These are phyloP conservation scores for Paraphoma sp. DNA, from an alignment of 2,329 filamentous ascomycete genomes.

Conservation along the genomic window DNA sequence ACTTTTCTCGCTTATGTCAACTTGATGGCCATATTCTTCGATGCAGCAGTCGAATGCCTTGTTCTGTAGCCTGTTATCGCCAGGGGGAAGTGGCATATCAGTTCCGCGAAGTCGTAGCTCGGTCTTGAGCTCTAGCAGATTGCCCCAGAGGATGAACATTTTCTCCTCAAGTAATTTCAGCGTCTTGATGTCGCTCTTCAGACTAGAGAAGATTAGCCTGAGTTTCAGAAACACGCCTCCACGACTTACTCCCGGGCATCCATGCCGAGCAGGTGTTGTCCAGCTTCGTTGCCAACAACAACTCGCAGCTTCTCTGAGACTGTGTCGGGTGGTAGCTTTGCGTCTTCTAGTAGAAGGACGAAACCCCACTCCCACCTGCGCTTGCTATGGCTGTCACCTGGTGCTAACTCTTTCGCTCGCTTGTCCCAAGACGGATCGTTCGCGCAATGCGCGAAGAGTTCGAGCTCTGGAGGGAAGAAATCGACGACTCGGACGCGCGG, in stretches of 20 bases:
- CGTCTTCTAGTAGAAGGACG: slow-evolving; percentile 78
- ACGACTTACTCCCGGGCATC: slow-evolving; percentile 61
- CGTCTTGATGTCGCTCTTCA: slow-evolving; percentile 59
- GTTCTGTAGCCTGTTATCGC: slow-evolving; percentile 43
- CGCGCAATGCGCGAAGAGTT: slow-evolving; percentile 70
- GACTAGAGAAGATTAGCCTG: slow-evolving; percentile 48
- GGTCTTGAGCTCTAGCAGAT: slow-evolving; percentile 65
- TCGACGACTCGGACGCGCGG: slow-evolving; percentile 79
- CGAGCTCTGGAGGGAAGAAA: slow-evolving; percentile 73
- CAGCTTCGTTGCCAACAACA: slow-evolving; percentile 65
- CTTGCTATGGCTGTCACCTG: slow-evolving; percentile 42
- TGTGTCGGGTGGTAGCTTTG: slow-evolving; percentile 43
- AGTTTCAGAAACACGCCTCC: too few relatives aligned
- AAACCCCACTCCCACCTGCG: slow-evolving; percentile 85
- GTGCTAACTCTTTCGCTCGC: slow-evolving; percentile 47
- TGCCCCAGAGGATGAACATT: slow-evolving; percentile 83
- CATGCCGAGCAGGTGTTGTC: slow-evolving; percentile 62
- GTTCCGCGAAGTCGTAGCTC: slow-evolving; percentile 62
- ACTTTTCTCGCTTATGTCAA: slow-evolving; percentile 14
- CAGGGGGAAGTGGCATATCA: slow-evolving; percentile 31
- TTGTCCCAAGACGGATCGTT: slow-evolving; percentile 39
- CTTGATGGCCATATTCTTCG: slow-evolving; percentile 32
- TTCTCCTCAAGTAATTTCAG: slow-evolving; percentile 69
- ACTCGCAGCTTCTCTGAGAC: slow-evolving; percentile 63
- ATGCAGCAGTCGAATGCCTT: slow-evolving; percentile 50